These are phyloP conservation scores for Silene coronaria DNA, from an alignment of 179 eudicot genomes.

Conservation along the genomic window DNA sequence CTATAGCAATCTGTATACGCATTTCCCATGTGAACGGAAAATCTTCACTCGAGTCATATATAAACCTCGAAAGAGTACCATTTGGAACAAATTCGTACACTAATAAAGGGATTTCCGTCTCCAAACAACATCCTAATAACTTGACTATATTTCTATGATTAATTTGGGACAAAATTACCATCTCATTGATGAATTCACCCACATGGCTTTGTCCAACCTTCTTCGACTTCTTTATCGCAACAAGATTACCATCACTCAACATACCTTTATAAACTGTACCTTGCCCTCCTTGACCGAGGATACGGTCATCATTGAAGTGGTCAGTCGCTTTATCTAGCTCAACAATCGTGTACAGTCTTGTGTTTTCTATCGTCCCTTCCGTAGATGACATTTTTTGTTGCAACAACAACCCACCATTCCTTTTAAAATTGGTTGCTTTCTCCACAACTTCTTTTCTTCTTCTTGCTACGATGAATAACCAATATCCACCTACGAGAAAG, in stretches of 20 bases:
- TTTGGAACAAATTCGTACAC: conserved; percentile 44
- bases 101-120: conserved; percentile 40
- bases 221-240: conserved; percentile 40
- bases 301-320: conserved; percentile 28
- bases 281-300: conserved; percentile 56
- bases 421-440: conserved; percentile 21
- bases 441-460: conserved; percentile 19
- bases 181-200: conserved; percentile 48
- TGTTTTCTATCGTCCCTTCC: conserved; percentile 25
- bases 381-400: conserved; percentile 30
- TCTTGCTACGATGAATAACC: conserved; percentile 6
- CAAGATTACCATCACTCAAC: conserved; percentile 31
- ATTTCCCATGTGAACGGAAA: conserved; percentile 31
- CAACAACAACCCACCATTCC: conserved; percentile 32
- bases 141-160: conserved; percentile 42
- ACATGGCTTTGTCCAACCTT: conserved; percentile 24
- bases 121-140: conserved; percentile 43
- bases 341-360: conserved; percentile 32
- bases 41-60: conserved; percentile 29
- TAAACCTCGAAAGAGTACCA: conserved; percentile 32
- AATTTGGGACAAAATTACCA: conserved; percentile 41
- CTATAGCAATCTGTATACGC: conserved; percentile 34
- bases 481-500: conserved; percentile 15
- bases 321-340: conserved; percentile 46
- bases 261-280: conserved; percentile 46